Evolutionary conservation across 2,329 filamentous ascomycete species (phyloP).

Genomic region (Trichoderma citrinoviride): DNA sequence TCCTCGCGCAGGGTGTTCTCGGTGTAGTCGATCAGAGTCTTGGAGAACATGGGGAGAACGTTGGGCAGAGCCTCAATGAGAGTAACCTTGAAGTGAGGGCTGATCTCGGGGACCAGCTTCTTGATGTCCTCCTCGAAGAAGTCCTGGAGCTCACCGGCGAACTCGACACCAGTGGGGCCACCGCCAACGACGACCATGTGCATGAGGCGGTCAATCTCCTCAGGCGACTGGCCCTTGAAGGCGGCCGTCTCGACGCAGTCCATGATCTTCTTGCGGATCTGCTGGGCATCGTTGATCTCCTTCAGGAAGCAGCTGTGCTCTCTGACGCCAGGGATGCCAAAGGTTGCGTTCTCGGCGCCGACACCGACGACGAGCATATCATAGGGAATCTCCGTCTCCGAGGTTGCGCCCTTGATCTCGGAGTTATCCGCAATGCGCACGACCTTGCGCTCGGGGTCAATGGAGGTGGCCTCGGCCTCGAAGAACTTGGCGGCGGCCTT

Average conservation of each 20-base stretch:
- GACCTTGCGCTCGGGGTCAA: conserved; percentile 87
- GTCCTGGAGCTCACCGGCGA: conserved; percentile 95
- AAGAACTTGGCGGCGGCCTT: conserved; percentile 92
- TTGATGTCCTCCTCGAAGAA: conserved; percentile 98
- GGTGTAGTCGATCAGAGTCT: conserved; percentile 98
- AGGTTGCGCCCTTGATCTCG: conserved; percentile 80
- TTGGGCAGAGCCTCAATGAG: conserved; percentile 96
- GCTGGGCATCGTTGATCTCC: conserved; percentile 94
- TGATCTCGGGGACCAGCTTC: conserved; percentile 96
- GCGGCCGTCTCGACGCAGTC: conserved; percentile 98
- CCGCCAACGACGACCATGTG: conserved; percentile 97
- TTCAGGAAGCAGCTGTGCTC: conserved; percentile 98
- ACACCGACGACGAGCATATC: conserved; percentile 98
- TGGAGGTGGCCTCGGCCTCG: conserved; percentile 94
- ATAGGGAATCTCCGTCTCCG: conserved; percentile 86
- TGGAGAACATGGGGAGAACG: conserved; percentile 96
- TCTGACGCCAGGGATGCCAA: conserved; percentile 91
- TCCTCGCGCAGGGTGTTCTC: conserved; percentile 99
- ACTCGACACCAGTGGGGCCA: conserved; percentile 95
- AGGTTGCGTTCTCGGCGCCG: conserved; percentile 96
- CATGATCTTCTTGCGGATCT: conserved; percentile 98
- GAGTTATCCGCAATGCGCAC: conserved; percentile 90
- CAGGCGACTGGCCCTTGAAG: conserved; percentile 89
- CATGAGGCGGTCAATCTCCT: conserved; percentile 89
- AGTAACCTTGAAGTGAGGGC: conserved; percentile 93